phyloP scores from a whole-genome alignment of 768 basidiomycete species.

The Macrolepiota dolichaula region DNA sequence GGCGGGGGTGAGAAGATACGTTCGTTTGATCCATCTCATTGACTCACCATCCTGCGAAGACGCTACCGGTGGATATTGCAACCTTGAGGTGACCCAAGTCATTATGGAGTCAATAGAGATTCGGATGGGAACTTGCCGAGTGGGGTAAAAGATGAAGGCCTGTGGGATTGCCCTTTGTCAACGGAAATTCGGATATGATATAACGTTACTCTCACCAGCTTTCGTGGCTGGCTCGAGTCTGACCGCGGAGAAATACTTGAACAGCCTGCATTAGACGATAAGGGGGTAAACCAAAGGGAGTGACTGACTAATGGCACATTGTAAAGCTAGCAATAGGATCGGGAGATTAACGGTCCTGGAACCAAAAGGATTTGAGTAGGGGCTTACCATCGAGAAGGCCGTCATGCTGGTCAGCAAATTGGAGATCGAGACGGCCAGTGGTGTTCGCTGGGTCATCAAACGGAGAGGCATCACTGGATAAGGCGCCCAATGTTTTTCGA shows the following conservation, averaged over 20 bases:
- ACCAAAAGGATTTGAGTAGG: not conserved
- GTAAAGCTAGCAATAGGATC: constrained; percentile 55
- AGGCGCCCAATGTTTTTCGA: constrained; percentile 74
- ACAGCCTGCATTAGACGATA: not conserved
- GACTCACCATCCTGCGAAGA: constrained; percentile 81
- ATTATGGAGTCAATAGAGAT: constrained; percentile 15
- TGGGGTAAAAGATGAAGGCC: constrained; percentile 88
- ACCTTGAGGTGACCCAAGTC: constrained; percentile 42
- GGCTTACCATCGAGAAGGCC: constrained; percentile 73
- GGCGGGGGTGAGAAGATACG: constrained; percentile 13
- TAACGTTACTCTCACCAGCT: constrained; percentile 51
- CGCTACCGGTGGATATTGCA: constrained; percentile 79
- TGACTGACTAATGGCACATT: constrained; percentile 73
- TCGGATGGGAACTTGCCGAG: constrained; percentile 50
- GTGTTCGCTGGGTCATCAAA: constrained; percentile 73
- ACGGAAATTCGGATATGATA: constrained; percentile 9
- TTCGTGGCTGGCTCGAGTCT: constrained; percentile 61
- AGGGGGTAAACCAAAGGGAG: constrained; percentile 1
- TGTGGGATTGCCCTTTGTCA: constrained; percentile 26
- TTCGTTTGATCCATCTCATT: not conserved
- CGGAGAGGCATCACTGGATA: constrained; percentile 91
- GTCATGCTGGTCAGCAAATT: constrained; percentile 78
- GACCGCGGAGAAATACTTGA: constrained; percentile 81
- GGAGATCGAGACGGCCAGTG: constrained; percentile 73
- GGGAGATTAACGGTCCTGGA: constrained; percentile 1